Evolutionary conservation across 106 monocot species (phyloP).

Genomic region (Dioscorea alata): DNA sequence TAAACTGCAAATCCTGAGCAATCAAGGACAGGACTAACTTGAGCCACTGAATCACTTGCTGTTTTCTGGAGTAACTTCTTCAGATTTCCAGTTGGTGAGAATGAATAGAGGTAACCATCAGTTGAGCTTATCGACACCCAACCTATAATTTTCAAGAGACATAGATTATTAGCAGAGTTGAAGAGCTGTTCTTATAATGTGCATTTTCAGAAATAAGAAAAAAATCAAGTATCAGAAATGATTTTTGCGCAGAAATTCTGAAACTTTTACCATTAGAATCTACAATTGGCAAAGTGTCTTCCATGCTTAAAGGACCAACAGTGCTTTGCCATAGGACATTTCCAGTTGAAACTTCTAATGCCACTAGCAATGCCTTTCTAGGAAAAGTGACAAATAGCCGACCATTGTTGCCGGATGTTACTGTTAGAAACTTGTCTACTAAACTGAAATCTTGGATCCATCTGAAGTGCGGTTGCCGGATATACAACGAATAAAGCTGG

Average conservation of each 20-base stretch:
- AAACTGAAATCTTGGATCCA: conserved; percentile 81
- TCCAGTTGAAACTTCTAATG: conserved; percentile 74
- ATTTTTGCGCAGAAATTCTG: background rate
- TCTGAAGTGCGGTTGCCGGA: conserved; percentile 59
- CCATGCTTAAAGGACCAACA: conserved; percentile 65
- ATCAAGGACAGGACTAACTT: conserved; percentile 61
- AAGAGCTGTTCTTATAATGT: background rate
- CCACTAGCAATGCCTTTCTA: conserved; percentile 43
- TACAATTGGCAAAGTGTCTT: conserved; percentile 40
- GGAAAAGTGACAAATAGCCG: conserved; percentile 60
- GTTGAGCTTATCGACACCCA: conserved; percentile 92
- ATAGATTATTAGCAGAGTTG: background rate
- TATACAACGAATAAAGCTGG: conserved; percentile 70
- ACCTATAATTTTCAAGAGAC: conserved; percentile 30
- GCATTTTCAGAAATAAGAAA: background rate
- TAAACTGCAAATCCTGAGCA: conserved; percentile 83
- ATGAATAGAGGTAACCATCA: conserved; percentile 81
- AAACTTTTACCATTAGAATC: conserved; percentile 73
- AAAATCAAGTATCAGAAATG: background rate
- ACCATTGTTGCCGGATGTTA: conserved; percentile 79
- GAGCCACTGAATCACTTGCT: conserved; percentile 57
- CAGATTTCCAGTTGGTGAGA: conserved; percentile 63
- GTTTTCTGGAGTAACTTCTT: conserved; percentile 53
- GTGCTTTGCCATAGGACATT: conserved; percentile 52
- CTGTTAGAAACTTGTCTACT: conserved; percentile 38